Evolutionary conservation across 768 basidiomycete genomes (phyloP).

Genomic region (Suillus brevipes): DNA sequence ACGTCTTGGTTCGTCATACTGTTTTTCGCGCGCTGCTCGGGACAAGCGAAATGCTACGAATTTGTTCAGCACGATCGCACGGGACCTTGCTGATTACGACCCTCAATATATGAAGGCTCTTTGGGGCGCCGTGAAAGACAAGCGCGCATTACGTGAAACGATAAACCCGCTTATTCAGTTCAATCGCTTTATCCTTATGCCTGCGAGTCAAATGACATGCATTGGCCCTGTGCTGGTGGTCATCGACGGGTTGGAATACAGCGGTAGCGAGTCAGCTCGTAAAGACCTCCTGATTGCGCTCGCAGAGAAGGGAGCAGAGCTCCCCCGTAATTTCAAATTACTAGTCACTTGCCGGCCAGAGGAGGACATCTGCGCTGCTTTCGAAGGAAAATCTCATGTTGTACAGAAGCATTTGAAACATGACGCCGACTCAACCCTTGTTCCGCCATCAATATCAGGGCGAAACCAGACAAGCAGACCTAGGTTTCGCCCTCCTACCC

Average conservation of each 20-base stretch:
- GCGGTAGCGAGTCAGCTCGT: slow-evolving; percentile 20
- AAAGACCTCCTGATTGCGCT: slow-evolving; percentile 24
- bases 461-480: not conserved
- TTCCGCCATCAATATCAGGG: not conserved
- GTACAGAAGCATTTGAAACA: not conserved
- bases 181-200: slow-evolving; percentile 27
- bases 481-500: not conserved
- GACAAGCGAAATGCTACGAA: slow-evolving; percentile 21
- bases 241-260: slow-evolving; percentile 37
- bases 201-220: slow-evolving; percentile 22
- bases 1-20: slow-evolving; percentile 35
- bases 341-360: slow-evolving; percentile 31
- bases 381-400: slow-evolving; percentile 10
- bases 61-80: slow-evolving; percentile 36
- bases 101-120: slow-evolving; percentile 23
- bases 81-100: slow-evolving; percentile 34
- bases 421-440: not conserved
- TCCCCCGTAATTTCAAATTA: slow-evolving; percentile 28
- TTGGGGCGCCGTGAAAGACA: slow-evolving; percentile 17
- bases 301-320: slow-evolving; percentile 5
- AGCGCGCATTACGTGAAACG: slow-evolving; percentile 24
- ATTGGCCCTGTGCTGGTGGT: slow-evolving; percentile 35
- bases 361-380: slow-evolving; percentile 15
- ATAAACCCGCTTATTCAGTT: slow-evolving; percentile 26
- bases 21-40: slow-evolving; percentile 22